Evolutionary conservation across 805 yeast genomes (phyloP).

Genomic region (Wickerhamiella allomyrinae): DNA sequence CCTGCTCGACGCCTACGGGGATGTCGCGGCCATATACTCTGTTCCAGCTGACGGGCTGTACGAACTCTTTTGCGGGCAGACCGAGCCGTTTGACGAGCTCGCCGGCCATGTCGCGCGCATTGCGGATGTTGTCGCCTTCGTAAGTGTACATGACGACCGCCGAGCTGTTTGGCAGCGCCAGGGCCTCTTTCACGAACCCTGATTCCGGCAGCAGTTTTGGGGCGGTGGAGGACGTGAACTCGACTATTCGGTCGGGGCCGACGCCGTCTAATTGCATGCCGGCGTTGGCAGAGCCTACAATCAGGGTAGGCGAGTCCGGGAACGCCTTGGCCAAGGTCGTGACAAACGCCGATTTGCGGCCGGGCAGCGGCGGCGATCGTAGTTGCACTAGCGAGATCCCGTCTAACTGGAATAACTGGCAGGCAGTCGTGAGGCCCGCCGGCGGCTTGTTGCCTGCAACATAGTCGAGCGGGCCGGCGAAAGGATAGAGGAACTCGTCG

Average conservation of each 20-base stretch:
- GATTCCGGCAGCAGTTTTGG: slow-evolving; percentile 11
- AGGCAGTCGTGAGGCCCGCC: slow-evolving; percentile 38
- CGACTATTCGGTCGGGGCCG: slow-evolving; percentile 1
- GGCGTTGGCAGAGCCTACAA: slow-evolving; percentile 63
- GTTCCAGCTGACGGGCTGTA: slow-evolving; percentile 60
- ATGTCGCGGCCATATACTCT: slow-evolving; percentile 70
- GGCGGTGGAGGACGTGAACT: background rate
- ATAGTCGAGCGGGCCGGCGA: slow-evolving; percentile 64
- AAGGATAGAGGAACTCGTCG: slow-evolving; percentile 56
- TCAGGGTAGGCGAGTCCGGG: slow-evolving; percentile 30
- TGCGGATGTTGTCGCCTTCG: slow-evolving; percentile 79
- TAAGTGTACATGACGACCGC: slow-evolving; percentile 45
- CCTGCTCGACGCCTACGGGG: slow-evolving; percentile 60
- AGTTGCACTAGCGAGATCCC: slow-evolving; percentile 45
- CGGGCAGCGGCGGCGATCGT: slow-evolving; percentile 71
- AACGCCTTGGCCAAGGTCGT: slow-evolving; percentile 29
- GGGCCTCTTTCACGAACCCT: slow-evolving; percentile 22
- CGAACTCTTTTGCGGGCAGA: slow-evolving; percentile 11
- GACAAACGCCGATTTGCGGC: slow-evolving; percentile 37
- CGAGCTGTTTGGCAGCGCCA: slow-evolving; percentile 10
- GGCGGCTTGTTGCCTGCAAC: slow-evolving; percentile 14
- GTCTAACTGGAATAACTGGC: slow-evolving; percentile 36
- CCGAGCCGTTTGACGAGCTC: slow-evolving; percentile 24
- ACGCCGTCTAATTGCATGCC: slow-evolving; percentile 26
- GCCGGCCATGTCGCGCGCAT: slow-evolving; percentile 43